Evolutionary conservation across 2,329 filamentous ascomycete genomes (phyloP).

Genomic region (Dryadomyces quercus-mongolicae): DNA sequence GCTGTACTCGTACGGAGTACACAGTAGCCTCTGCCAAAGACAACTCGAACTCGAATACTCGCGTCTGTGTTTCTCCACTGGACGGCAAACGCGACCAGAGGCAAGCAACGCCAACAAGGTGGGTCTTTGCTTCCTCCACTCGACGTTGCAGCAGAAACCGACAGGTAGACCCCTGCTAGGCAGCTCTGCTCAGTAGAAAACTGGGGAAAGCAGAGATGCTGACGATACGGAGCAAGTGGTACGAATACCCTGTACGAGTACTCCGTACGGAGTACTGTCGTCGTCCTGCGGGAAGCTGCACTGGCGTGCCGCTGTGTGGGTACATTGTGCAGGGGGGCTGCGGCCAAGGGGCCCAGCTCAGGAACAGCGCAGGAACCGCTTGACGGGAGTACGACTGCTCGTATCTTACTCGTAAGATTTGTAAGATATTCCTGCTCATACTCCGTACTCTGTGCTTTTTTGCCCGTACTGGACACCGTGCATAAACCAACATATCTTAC

Average conservation of each 20-base stretch:
- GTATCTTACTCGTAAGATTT: too few species aligned
- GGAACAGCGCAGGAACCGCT: too few species aligned
- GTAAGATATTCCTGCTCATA: too few species aligned
- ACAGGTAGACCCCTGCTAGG: not conserved
- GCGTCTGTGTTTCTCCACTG: not conserved
- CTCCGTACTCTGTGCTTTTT: too few species aligned
- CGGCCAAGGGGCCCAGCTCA: too few species aligned
- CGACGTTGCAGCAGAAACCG: conserved; percentile 1
- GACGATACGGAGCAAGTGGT: not conserved
- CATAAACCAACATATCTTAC: too few species aligned
- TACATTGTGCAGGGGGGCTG: too few species aligned
- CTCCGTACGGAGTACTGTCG: not conserved
- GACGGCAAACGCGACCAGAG: not conserved
- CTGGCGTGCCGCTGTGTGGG: not conserved
- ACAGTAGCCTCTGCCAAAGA: not conserved
- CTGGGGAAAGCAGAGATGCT: conserved; percentile 3
- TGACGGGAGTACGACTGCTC: too few species aligned
- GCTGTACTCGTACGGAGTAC: too few species aligned
- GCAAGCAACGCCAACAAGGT: not conserved
- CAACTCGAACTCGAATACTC: too few species aligned
- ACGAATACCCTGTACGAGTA: not conserved
- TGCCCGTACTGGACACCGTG: too few species aligned
- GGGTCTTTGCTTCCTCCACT: not conserved
- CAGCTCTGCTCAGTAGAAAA: conserved; percentile 2
- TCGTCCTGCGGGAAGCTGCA: not conserved